These are phyloP conservation scores for Candida chilensis DNA, from an alignment of 805 yeast species.

Conservation along the genomic window DNA sequence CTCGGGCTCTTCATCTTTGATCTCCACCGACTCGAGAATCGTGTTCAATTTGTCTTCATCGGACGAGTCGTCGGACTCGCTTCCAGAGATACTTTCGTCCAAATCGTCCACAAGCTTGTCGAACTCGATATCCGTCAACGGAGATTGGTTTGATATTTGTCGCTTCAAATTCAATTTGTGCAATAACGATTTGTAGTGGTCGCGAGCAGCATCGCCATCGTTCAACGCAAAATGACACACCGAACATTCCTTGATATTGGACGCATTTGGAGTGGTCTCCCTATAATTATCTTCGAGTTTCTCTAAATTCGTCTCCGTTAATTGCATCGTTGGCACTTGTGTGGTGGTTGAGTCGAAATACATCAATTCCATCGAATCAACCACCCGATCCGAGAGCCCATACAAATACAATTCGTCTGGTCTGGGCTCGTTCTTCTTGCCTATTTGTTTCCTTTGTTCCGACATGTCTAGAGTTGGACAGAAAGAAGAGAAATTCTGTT, in stretches of 20 bases:
- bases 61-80: slow-evolving; percentile 30
- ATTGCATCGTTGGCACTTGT: slow-evolving; percentile 15
- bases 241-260: slow-evolving; percentile 6
- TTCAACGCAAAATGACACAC: slow-evolving; percentile 7
- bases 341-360: slow-evolving; percentile 44
- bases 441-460: too few relatives aligned
- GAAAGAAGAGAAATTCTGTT: too few relatives aligned
- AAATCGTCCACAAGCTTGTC: slow-evolving; percentile 41
- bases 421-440: too few relatives aligned
- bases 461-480: too few relatives aligned
- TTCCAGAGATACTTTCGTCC: slow-evolving; percentile 54
- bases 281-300: slow-evolving; percentile 5
- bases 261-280: slow-evolving; percentile 1
- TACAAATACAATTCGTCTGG: slow-evolving; percentile 37
- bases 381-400: slow-evolving; percentile 26
- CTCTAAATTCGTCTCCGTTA: slow-evolving; percentile 6
- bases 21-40: slow-evolving; percentile 9
- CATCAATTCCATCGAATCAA: slow-evolving; percentile 39
- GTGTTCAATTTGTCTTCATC: slow-evolving; percentile 14
- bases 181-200: slow-evolving; percentile 49
- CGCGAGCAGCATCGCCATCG: slow-evolving; percentile 10
- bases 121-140: slow-evolving; percentile 49
- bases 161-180: slow-evolving; percentile 56
- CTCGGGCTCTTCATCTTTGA: slow-evolving; percentile 14
- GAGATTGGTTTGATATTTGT: slow-evolving; percentile 27